Evolutionary conservation across 768 basidiomycete species (phyloP).

Genomic region (Mycena capillaripes): DNA sequence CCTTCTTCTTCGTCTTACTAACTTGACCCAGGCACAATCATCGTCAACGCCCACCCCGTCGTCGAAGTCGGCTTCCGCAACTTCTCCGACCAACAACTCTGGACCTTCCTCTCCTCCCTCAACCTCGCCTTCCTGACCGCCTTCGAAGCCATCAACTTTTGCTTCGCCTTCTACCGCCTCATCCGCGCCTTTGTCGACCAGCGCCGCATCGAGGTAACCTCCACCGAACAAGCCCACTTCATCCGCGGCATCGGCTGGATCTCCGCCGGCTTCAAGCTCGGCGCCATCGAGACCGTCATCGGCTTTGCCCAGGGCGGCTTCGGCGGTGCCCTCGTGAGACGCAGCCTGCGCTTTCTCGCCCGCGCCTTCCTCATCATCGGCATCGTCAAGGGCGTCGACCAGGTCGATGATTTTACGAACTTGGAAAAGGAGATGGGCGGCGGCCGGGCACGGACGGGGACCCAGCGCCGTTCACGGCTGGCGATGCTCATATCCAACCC

Average conservation of each 20-base stretch:
- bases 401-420: conserved; percentile 65
- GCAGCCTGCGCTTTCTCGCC: conserved; percentile 68
- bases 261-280: conserved; percentile 69
- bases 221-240: conserved; percentile 60
- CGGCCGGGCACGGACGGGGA: too few relatives aligned
- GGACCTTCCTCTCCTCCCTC: conserved; percentile 71
- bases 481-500: conserved; percentile 68
- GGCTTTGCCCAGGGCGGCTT: conserved; percentile 74
- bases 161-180: conserved; percentile 71
- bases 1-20: neutral
- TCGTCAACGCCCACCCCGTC: conserved; percentile 8
- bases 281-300: conserved; percentile 72
- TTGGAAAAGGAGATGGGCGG: conserved; percentile 56
- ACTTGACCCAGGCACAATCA: conserved; percentile 28
- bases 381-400: conserved; percentile 72
- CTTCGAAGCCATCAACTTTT: conserved; percentile 72
- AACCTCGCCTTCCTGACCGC: conserved; percentile 71
- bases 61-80: conserved; percentile 59
- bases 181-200: conserved; percentile 63
- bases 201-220: conserved; percentile 63
- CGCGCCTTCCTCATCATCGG: conserved; percentile 73
- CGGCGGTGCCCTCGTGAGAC: conserved; percentile 65
- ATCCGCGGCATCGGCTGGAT: conserved; percentile 79
- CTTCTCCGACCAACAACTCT: conserved; percentile 53
- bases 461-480: conserved; percentile 58